phyloP scores from a whole-genome alignment of 768 basidiomycete genomes.

The Paxillus ammoniavirescens region DNA sequence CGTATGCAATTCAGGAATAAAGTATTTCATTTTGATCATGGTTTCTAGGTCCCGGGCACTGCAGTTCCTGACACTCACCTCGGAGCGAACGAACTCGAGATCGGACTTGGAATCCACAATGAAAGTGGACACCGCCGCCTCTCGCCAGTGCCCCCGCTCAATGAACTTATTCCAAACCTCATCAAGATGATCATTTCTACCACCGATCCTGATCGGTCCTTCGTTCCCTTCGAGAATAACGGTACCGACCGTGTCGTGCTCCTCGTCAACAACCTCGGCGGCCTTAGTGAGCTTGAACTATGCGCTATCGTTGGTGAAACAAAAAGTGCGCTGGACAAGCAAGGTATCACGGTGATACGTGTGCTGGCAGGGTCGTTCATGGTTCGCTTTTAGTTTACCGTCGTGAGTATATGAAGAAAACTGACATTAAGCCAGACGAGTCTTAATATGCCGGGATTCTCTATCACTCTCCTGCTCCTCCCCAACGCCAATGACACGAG shows the following conservation, averaged over 20 bases:
- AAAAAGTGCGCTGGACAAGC: conserved; percentile 50
- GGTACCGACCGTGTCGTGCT: conserved; percentile 70
- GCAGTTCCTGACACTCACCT: conserved; percentile 55
- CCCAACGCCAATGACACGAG: conserved; percentile 44
- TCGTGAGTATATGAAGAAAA: background rate
- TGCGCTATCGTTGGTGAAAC: conserved; percentile 65
- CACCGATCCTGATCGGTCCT: conserved; percentile 73
- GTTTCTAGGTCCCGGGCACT: conserved; percentile 72
- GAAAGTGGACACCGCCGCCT: conserved; percentile 72
- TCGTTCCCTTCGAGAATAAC: conserved; percentile 64
- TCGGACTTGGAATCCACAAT: conserved; percentile 92
- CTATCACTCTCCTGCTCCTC: conserved; percentile 77
- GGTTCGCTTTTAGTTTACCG: conserved; percentile 42
- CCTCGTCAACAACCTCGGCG: conserved; percentile 86
- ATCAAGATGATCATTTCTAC: conserved; percentile 71
- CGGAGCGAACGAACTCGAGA: conserved; percentile 67
- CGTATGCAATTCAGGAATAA: conserved; percentile 36
- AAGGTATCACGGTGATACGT: conserved; percentile 57
- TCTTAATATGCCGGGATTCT: conserved; percentile 92
- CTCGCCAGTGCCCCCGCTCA: conserved; percentile 69
- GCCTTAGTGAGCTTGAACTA: conserved; percentile 80
- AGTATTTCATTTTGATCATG: background rate
- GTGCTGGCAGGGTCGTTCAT: conserved; percentile 83
- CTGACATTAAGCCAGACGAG: conserved; percentile 55
- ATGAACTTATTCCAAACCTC: conserved; percentile 66